Base-by-base conservation (phyloP, 1,284 basidiomycete genomes). In the Ceratobasidium sp. region DNA sequence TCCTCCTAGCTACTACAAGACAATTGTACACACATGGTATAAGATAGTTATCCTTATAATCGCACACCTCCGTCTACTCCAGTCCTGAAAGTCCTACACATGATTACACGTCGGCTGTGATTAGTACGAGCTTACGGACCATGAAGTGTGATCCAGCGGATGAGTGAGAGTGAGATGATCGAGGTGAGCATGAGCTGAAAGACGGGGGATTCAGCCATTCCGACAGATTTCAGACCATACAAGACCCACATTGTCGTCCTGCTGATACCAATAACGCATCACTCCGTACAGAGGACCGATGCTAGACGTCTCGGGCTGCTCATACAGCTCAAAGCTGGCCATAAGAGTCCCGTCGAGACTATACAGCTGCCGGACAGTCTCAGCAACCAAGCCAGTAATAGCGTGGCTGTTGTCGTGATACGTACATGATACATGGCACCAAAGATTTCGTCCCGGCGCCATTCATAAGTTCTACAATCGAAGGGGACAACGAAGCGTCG, bases 81-180 rank as follows among this genome's bases (percentile, higher is more conserved):
- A 60, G 29, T 50, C 64, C 54, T 57, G 62, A 69, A 64, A 69
- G 31, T 42, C 64, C 43, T 31, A 40, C 29, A 31, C 31, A 54
- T 45, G 52, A 64, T 67, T 67, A 67, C 64, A 34, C n/a, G 64
- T 45, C 32, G 8, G 22, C n/a, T 43, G 7, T 27, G 35, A 17
- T 27, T 22, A 35, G 31, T 35, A 45, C 25, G 29, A 40, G 35
- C 47, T n/a, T 67, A 67, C 64, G 64, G 64, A 67, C 64, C 64
- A 22, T 67, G 64, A 52, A 67, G 50, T 52, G 52, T 89, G 75
- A 91, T 78, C 88, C 88, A 91, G 69, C 89, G 83, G 77, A 90
- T 90, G 72, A 92, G 78, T 75, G 83, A 86, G 56, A 92, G 80
- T 7, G 90, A 54, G 17, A 67, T 54, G 13, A 67, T 67, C 13